A percentile compares a stretch with the other conserved stretches of the same genome.
These are phyloP conservation scores for Malus orientalis DNA, from an alignment of 306 rosid genomes.

Conservation along the genomic window DNA sequence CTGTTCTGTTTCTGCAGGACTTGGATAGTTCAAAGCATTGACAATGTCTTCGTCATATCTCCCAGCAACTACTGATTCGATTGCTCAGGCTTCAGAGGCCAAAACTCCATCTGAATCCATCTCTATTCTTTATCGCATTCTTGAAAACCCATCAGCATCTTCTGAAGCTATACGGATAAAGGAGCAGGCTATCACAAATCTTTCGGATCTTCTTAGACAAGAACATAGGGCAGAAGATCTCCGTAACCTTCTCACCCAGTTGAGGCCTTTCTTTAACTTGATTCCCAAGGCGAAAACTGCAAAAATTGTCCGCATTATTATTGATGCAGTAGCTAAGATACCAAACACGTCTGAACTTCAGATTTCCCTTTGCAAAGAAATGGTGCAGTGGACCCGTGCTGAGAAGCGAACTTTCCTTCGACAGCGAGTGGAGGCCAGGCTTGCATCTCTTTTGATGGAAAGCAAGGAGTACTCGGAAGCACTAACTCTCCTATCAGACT, in stretches of 20 bases:
- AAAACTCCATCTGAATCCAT: slow-evolving; percentile 58
- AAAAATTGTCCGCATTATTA: slow-evolving; percentile 77
- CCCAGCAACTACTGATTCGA: slow-evolving; percentile 71
- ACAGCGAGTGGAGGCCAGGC: slow-evolving; percentile 93
- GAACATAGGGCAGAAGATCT: slow-evolving; percentile 92
- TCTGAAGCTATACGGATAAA: slow-evolving; percentile 77
- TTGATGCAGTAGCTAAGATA: slow-evolving; percentile 82
- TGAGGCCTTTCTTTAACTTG: slow-evolving; percentile 89
- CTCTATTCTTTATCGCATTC: slow-evolving; percentile 63
- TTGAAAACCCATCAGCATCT: slow-evolving; percentile 78
- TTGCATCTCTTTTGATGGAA: slow-evolving; percentile 91
- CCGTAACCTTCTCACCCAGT: slow-evolving; percentile 73
- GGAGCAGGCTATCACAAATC: slow-evolving; percentile 75
- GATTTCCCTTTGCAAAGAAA: slow-evolving; percentile 80
- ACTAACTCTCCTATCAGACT: slow-evolving; percentile 60
- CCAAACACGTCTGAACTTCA: slow-evolving; percentile 85
- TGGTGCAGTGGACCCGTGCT: slow-evolving; percentile 88
- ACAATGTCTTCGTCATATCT: slow-evolving; percentile 68
- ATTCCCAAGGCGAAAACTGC: slow-evolving; percentile 95
- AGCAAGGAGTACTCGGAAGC: slow-evolving; percentile 87
- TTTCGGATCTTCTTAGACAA: slow-evolving; percentile 66
- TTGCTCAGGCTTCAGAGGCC: slow-evolving; percentile 66
- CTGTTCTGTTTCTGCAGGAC: slow-evolving; percentile 29
- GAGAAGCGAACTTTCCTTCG: slow-evolving; percentile 90
- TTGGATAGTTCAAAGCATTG: slow-evolving; percentile 13